Base-by-base conservation (phyloP, 257 asterid species). In the Ilex aquifolium region DNA sequence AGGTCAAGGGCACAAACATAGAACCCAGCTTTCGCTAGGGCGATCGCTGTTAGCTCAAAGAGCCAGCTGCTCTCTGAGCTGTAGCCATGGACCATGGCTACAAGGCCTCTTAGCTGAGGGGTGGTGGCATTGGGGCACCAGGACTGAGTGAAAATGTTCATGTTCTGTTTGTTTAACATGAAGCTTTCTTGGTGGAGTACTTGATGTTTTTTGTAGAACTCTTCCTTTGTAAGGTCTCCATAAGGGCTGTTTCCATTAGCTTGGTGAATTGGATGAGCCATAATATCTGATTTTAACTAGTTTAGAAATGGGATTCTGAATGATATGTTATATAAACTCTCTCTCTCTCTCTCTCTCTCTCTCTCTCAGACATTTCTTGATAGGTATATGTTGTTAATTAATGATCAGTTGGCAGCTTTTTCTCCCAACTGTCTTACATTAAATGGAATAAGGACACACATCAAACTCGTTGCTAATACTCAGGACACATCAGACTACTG, bases 81-180 rank as follows among this genome's bases (percentile, higher is more conserved):
- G 82, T 84, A 91, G 64, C 98, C 95, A 51, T 91, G 98, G 64
- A 91, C 71, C 95, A 88, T 88, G 71, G 76, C 89, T 0, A 91
- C 76, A 15, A 88, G 39, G n/a, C 87, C 98, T 65, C 69, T 72
- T 1, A 56, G 72, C 15, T 39, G 54, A 31, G 13, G 8, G 40
- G 27, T 11, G 0, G 80, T 15, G 13, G 65, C 69, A 2, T 63
- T 60, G 0, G 85, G 90, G 71, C 83, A 85, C 96, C 96, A 88
- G 5, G 94, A 66, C 64, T 85, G 97, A 40, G 95, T 84, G 78
- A 71, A 85, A 39, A 84, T 79, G 57, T 65, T 78, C 82, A 77
- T 75, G 69, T 72, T 65, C 4, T 85, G 68, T 21, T 67, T 48
- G 88, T 91, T 88, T 44, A 59, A 60, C 81, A 78, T 79, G 84